Base-by-base conservation (phyloP, 805 yeast species). In the Schizosaccharomyces octosporus region DNA sequence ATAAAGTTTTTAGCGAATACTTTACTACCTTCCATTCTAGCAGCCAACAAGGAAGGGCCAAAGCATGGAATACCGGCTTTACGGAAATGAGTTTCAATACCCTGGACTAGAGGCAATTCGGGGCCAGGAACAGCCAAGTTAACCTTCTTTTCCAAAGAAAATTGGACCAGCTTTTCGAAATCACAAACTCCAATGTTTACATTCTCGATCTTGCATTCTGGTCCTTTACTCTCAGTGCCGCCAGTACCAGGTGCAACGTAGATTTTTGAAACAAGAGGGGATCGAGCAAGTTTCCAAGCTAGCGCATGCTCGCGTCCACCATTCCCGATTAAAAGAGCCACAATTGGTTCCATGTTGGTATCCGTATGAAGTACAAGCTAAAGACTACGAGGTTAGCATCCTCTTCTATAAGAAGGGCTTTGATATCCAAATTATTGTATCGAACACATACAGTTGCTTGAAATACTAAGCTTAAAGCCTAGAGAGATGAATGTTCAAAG, bases 261-360 rank as follows among this genome's bases (percentile, higher is more conserved):
- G 66, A 94, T 83, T 63, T 79, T 78, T 64, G 74, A 73, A 43
- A 88, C 95, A 57, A 79, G 72, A 48, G 80, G 73, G 43, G 96
- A 87, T 72, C 88, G 90, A 39, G 84, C 74, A 65, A 93, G 78
- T 69, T 84, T 86, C 96, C 96, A 89, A 17, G 87, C 85, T 64
- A 93, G 78, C 61, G 97, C 97, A 72, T 93, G 97, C 74, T 93
- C 99, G 77, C 99, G 88, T 66, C 98, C 99, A 71, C 99, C 99
- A 74, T 85, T 87, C 69, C 99, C 99, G 66, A 93, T 79, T 65
- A 93, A 83, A 64, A 93, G 81, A 66, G 24, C 51, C 21, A 45
- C 27, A 45, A 45, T 45, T n/a, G 51, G 27, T 45, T 45, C 51
- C 51, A 45, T 45, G 5, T 24, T 45, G 41, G 41, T 36, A 36